Evolutionary conservation across 805 yeast genomes (phyloP).

Genomic region (Myxozyma neglecta): DNA sequence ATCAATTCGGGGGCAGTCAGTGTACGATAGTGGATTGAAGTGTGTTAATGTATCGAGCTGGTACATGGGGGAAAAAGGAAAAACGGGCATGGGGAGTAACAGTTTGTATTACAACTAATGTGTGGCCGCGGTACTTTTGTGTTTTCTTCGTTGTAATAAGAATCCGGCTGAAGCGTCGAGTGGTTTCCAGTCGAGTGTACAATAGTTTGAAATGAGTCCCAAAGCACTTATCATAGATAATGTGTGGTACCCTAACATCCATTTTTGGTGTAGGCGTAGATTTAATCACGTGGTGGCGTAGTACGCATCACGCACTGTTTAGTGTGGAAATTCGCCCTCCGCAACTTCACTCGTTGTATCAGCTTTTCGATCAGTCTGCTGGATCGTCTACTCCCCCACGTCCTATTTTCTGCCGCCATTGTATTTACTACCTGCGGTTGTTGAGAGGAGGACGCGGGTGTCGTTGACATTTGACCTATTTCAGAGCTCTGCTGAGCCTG

Average conservation of each 20-base stretch:
- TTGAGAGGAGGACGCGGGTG: neutral
- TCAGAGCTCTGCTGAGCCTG: slow-evolving; percentile 8
- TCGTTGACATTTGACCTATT: neutral
- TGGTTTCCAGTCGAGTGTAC: too few relatives aligned
- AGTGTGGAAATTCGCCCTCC: slow-evolving; percentile 4
- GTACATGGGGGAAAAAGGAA: neutral
- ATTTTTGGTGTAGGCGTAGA: neutral
- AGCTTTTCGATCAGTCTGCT: neutral
- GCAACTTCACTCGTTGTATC: neutral
- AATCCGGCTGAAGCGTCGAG: too few relatives aligned
- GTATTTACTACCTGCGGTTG: neutral
- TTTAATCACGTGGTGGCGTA: neutral
- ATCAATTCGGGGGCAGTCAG: neutral
- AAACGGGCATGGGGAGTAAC: neutral
- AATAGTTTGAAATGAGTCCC: too few relatives aligned
- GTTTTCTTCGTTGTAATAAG: too few relatives aligned
- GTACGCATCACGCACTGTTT: neutral
- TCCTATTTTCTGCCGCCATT: neutral
- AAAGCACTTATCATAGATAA: too few relatives aligned
- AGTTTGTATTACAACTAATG: too few relatives aligned
- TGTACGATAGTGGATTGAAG: neutral
- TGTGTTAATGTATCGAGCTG: neutral
- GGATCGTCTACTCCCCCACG: neutral
- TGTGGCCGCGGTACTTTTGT: too few relatives aligned
- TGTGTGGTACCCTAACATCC: too few relatives aligned